Percentiles rank a stretch among this genome's conserved stretches.
These are phyloP conservation scores for Phytophthora megakarya DNA, from an alignment of 352 stramenopile species.

Conservation along the genomic window DNA sequence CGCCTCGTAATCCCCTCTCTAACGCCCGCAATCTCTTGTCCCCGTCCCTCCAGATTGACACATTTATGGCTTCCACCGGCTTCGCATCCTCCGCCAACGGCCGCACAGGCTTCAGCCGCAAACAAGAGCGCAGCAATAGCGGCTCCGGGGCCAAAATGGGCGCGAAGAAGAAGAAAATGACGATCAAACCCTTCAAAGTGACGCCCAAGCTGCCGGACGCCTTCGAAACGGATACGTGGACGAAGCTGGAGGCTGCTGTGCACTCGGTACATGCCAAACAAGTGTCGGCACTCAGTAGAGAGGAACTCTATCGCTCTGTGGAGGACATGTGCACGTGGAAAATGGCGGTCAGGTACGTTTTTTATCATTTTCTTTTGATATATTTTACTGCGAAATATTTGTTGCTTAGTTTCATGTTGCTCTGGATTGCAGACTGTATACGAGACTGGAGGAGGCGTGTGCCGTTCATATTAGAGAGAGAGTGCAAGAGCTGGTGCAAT, in stretches of 20 bases:
- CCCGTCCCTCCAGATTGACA: background rate
- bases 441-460: constrained; percentile 71
- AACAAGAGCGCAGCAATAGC: constrained; percentile 40
- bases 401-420: too few relatives aligned
- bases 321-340: constrained; percentile 95
- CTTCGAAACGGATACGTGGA: constrained; percentile 85
- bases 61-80: constrained; percentile 37
- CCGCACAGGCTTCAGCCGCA: constrained; percentile 32
- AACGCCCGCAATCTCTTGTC: constrained; percentile 5
- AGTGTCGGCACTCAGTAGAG: constrained; percentile 62
- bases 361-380: background rate
- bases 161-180: constrained; percentile 79
- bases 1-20: background rate
- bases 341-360: constrained; percentile 67
- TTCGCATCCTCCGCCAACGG: constrained; percentile 32
- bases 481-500: constrained; percentile 65
- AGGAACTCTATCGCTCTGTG: constrained; percentile 86
- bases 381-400: too few relatives aligned
- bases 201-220: constrained; percentile 70
- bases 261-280: constrained; percentile 71
- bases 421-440: constrained; percentile 50
- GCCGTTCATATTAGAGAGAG: constrained; percentile 61
- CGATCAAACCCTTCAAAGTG: constrained; percentile 86
- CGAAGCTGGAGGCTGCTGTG: constrained; percentile 68
- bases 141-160: constrained; percentile 24